Evolutionary conservation across 176 grass and related monocot species (phyloP), one percentile per base, ranked within the genome.

Genomic region (Microstegium vimineum): DNA sequence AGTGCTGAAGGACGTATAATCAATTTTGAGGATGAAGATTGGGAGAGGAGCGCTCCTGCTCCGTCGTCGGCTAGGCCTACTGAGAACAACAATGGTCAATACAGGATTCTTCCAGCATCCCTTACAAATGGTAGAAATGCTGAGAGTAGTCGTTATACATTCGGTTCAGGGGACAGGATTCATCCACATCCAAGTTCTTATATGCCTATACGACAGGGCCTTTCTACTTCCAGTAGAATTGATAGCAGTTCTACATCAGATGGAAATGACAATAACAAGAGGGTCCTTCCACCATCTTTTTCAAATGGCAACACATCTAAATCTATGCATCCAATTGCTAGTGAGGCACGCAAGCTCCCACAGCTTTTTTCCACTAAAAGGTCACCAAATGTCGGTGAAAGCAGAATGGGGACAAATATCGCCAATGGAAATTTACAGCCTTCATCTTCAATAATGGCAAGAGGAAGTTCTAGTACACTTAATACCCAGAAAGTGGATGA

Each of bases 61-160:
- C 77, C 60, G 11, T 78, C 85, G 16, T 84, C 77, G 57, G 76
- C 81, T 59, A 81, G 71, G 32, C 1, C 68, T 83, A 35, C 22
- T 47, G 72, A 81, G 42, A 84, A 65, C 65, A 81, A 38, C 82
- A 81, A 76, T 81, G 83, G 26, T 62, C 77, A 88, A 60, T 77
- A 69, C 38, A 87, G 92, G 81, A 80, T 8, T 90, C 83, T 94
- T 57, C 94, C 92, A 74, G 11, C 69, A 73, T 87, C 83, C 23
- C 80, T 92, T 79, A 77, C 82, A 66, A 87, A 84, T 51, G 86
- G 22, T 20, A 60, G 80, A 30, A 16, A 54, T 59, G 1, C 25
- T 13, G 61, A 76, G 41, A 82, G 17, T 71, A 20, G 32, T 3
- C 63, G 40, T 42, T 68, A 85, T 51, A 65, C 79, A 66, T 32